Base-by-base conservation (phyloP, 768 basidiomycete species). In the Kockovaella imperatae region DNA sequence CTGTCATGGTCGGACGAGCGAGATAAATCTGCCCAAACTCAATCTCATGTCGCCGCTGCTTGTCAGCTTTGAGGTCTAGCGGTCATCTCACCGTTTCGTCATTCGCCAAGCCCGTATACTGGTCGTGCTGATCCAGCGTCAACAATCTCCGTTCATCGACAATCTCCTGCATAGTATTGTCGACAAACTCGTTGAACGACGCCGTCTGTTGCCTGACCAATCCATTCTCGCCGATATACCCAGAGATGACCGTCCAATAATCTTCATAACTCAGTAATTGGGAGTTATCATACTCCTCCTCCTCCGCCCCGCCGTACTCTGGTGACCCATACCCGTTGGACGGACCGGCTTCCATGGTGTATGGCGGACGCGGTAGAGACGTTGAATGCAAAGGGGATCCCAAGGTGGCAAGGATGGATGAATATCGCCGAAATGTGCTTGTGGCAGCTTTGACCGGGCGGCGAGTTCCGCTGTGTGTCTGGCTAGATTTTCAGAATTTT, bases 121-220 rank as follows among this genome's bases (percentile, higher is more conserved):
- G 95, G 70, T 87, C 84, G 43, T 85, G 85, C 73, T 97, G 95
- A 74, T 97, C 93, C 40, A 99, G 76, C 56, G 93, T 90, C 64
- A 99, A 80, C 62, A 88, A 87, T n/a, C 83, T 75, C 56, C 87
- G 87, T 74, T 99, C 95, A 69, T 96, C 95, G 18, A 99, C 91
- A 21, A 99, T 78, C 70, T 97, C 95, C 73, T 97, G 93, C 90
- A 99, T 95, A 13, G 90, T 96, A 61, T 96, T 96, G 68, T 96
- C 89, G 28, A 99, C 87, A 64, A 97, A 99, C 74, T 97, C 93
- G 69, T 99, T 90, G 73, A 93, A 99, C 10, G 87, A 91, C 74
- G 93, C 90, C 45, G 97, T 81, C 70, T 99, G 95, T 69, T 99
- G 95, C 40, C 88, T 81, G 45, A 97, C 95, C 52, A 99, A 83